Base-by-base conservation (phyloP, 805 yeast genomes). In the Cyberlindnera amylophila region DNA sequence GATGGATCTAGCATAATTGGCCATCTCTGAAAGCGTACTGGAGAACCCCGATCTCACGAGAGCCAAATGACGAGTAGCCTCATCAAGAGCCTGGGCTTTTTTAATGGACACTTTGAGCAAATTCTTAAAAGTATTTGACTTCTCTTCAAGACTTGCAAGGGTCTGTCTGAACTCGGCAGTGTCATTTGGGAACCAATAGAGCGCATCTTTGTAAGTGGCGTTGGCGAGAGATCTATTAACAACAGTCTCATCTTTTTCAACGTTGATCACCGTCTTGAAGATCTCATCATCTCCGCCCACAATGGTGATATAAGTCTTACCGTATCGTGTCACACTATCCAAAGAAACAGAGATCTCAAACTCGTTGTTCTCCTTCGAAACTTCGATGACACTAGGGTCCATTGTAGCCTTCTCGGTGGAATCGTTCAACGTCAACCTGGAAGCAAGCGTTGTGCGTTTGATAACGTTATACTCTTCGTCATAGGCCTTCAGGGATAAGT, bases 31-130 rank as follows among this genome's bases (percentile, higher is more conserved):
- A 3, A 57, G 38, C 0, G 53, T 36, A 13, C 39, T 35, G 6
- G 47, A 37, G 21, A 57, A 39, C 0, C 46, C 44, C 1, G 59
- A 53, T 23, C 53, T 38, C 3, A 49, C 40, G 2, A 55, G 39
- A 0, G 58, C 58, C 12, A 52, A 12, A 27, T 48, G 47, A 27
- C 57, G 42, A 6, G 50, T 33, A 4, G 44, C 35, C 28, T 52
- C 55, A 29, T 55, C 57, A 15, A 53, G 14, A 1, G 44, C 27
- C 29, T 53, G 52, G 3, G 53, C 45, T 38, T 45, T 52, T 24
- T 50, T 53, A 11, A 52, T 46, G 12, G 52, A 19, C 7, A 32
- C 31, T 24, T 49, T 54, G 26, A 54, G 17, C 4, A 44, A 21
- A 3, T 39, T 16, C 26, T 44, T 44, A 6, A 53, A 38, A 1